Evolutionary conservation across 176 grass and related monocot genomes (phyloP), one percentile per base, ranked within the genome.

Genomic region (Zoysia japonica): DNA sequence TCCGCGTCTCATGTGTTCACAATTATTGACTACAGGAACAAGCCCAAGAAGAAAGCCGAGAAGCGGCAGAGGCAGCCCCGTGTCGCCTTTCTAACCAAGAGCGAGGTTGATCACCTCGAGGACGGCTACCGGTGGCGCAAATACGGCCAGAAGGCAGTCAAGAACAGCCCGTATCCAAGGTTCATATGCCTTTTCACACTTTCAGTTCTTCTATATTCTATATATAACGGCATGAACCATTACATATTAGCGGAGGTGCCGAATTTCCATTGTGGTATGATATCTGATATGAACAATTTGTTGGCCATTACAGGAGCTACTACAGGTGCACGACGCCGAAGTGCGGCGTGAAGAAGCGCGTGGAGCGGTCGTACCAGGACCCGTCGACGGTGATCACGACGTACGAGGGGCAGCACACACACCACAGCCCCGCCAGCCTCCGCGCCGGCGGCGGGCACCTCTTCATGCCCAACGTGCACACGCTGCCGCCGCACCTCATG

Each of bases 81-180:
- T 5, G 76, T 93, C 20, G 90, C 93, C n/a, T 97, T 97, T 81
- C 89, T 97, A 73, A 97, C 93, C 50, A 97, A 88, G 76, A 99
- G 92, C 68, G 96, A 99, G 81, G 90, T 99, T 40, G 96, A 99
- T 89, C 96, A 99, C 79, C 90, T 99, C 6, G 96, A 99, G 66
- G 96, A 99, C 68, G 96, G 96, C 50, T 99, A 96, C 61, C 88
- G 96, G 72, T 99, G 96, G 96, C 90, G 96, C 84, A 99, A 99
- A 82, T 99, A 99, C 42, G 96, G 96, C 65, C 96, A 96, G 82
- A 99, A 99, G 75, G 96, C 96, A 3, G 96, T 99, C 79, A 99
- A 99, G 86, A 99, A 99, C 82, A 99, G 96, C 80, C 86, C 90
- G 49, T 99, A 89, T 83, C 93, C 93, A 87, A 97, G 93, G 93